Base-by-base conservation (phyloP, 148 eudicot genomes). In the Rheum nobile region DNA sequence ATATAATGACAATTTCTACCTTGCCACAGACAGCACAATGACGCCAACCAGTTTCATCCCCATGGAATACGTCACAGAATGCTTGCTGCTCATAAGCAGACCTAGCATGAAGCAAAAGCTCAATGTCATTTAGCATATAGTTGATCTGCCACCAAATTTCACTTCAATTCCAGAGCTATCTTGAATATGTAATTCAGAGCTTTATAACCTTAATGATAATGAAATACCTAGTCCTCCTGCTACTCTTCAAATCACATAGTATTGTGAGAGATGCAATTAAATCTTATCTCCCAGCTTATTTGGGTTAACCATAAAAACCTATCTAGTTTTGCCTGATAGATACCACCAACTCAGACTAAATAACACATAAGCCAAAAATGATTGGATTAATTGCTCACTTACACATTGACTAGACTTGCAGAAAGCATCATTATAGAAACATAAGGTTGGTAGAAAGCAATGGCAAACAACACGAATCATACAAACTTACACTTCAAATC, bases 1-100 rank as follows among this genome's bases (percentile, higher is more conserved):
- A 34, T 31, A 1, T 16, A 65, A 31, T 9, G 7, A 65, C 22
- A n/a, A 65, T 31, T 24, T 1, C 80, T 47, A 95, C 99, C 96
- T 95, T 95, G 75, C 85, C 87, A 79, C 98, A 91, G 7, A 84
- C 82, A 67, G 63, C 76, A 80, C 99, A 95, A 48, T 89, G 80
- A 80, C 99, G 88, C 99, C 99, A 95, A 77, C 99, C 99, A 76
- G 99, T 84, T 74, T 95, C 96, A 72, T 88, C 84, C 10, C 78
- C 77, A 78, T 95, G 99, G 75, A 87, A 95, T 47, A 80, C 80
- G 61, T 91, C 94, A 77, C 99, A 95, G 80, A 85, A 95, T 75
- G 81, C 77, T 35, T 63, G 80, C 73, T 79, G 84, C 80, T 90
- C 84, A 82, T 86, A 95, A 72, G 90, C 90, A 82, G 80, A 80